Evolutionary conservation across 176 grass and related monocot species (phyloP).

Genomic region (Otatea glauca): DNA sequence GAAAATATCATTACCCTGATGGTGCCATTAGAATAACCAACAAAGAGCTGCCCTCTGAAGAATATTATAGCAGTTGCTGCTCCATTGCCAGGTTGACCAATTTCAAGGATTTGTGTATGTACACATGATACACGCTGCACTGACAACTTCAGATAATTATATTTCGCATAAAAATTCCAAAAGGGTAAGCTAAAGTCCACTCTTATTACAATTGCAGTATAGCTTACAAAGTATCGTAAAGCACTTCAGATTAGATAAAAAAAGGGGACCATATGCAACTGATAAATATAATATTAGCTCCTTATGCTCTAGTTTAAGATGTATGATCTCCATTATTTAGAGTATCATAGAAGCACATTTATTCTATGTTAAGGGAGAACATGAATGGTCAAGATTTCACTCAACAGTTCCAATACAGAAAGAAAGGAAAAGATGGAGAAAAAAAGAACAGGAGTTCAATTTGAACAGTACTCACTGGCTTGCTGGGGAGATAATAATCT

Average conservation of each 20-base stretch:
- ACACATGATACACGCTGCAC: constrained; percentile 94
- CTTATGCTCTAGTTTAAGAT: constrained; percentile 8
- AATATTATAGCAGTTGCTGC: constrained; percentile 86
- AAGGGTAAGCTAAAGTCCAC: not conserved
- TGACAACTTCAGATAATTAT: constrained; percentile 54
- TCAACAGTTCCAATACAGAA: not conserved
- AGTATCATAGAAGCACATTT: not conserved
- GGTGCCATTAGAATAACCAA: constrained; percentile 81
- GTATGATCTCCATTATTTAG: not conserved
- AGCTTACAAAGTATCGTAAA: constrained; percentile 14
- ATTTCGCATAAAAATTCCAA: constrained; percentile 27
- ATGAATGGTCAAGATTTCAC: not conserved
- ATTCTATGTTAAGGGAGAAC: constrained; percentile 8
- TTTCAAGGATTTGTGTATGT: constrained; percentile 96
- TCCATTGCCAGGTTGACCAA: constrained; percentile 66
- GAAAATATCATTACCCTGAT: constrained; percentile 75
- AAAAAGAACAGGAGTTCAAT: not conserved
- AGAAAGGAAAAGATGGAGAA: not conserved
- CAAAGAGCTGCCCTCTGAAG: constrained; percentile 86
- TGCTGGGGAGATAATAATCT: constrained; percentile 83
- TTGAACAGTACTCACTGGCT: constrained; percentile 65
- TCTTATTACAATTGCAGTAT: not conserved
- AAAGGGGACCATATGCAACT: constrained; percentile 6
- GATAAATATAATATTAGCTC: constrained; percentile 21
- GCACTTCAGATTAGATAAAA: constrained; percentile 7